Base-by-base conservation (phyloP, 495 filamentous ascomycete genomes). In the Barbatosphaeria neglecta region DNA sequence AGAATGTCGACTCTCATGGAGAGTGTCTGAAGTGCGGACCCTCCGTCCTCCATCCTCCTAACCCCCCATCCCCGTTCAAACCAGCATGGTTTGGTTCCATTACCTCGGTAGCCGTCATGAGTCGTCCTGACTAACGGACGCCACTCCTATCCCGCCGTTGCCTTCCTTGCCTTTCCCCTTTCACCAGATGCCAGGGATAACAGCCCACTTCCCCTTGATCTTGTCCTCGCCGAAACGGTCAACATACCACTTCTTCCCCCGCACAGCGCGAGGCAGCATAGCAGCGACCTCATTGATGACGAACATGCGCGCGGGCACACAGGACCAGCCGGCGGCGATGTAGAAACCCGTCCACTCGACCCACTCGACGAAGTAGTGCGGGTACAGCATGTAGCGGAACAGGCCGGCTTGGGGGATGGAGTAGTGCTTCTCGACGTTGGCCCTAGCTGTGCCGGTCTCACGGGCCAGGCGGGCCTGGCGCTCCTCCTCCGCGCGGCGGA, bases 351-450 rank as follows among this genome's bases (percentile, higher is more conserved):
- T 57, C 92, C 93, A 97, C 68, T 98, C 93, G 42, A 95, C 63
- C 92, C 92, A 98, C 72, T 98, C 92, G 50, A 79, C 84, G 41
- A 92, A 75, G 59, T 94, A 97, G 59, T 98, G 93, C 49, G 92
- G 89, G 67, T 84, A 94, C 45, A 97, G 73, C 57, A 95, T 77
- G 47, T 74, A 81, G 42, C 67, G 68, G 67, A 98, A 98, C 35
- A 95, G 66, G 2, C 90, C 90, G 33, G 82, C 79, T 49, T 81
- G 66, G 0, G 93, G 93, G 40, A 98, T 78, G 65, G 84, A 81
- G 60, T 98, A 98, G 45, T 93, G 76, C 67, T 95, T 95, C n/a
- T 82, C 73, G 50, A 84, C 75, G 37, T 28, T 46, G 33, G 23
- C 57, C 54, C 24, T 58, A 46, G 59, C 61, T 42, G 65, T 64